Conservation (phyloP, 768 basidiomycete genomes). For the Boletus vinaceobasis region DNA sequence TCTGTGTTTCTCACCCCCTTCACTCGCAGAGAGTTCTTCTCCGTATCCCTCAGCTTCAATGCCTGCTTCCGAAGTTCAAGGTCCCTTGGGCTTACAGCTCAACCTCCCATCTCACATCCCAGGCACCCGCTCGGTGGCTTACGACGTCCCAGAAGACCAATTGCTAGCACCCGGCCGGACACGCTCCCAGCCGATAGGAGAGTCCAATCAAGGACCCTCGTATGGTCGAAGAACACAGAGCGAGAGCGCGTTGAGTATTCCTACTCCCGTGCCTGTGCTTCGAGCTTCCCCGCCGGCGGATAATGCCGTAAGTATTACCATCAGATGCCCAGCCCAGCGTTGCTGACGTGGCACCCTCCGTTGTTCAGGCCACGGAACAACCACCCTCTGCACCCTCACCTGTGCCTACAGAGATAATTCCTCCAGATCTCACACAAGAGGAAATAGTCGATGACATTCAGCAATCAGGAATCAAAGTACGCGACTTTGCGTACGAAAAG, state of each 20-base stretch:
- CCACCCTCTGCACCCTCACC: constrained; percentile 28
- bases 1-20: not conserved
- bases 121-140: constrained; percentile 5
- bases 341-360: constrained; percentile 3
- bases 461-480: constrained; percentile 26
- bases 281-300: constrained; percentile 12
- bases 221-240: constrained; percentile 26
- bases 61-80: constrained; percentile 23
- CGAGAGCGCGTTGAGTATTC: constrained; percentile 14
- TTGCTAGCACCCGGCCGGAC: constrained; percentile 11
- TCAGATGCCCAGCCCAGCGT: not conserved
- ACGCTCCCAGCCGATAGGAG: constrained; percentile 22
- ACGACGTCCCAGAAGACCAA: constrained; percentile 6
- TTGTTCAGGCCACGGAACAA: constrained; percentile 11
- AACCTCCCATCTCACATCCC: constrained; percentile 15
- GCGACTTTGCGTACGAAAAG: constrained; percentile 31
- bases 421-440: constrained; percentile 31
- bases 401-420: constrained; percentile 32
- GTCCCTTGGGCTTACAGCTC: constrained; percentile 19
- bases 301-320: constrained; percentile 23
- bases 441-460: constrained; percentile 34
- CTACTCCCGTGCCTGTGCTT: constrained; percentile 12
- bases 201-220: constrained; percentile 23
- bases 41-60: constrained; percentile 4
- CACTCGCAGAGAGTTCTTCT: not conserved